These are phyloP conservation scores for Skeletonema menzelii DNA, from an alignment of 108 stramenopile genomes.

Conservation along the genomic window DNA sequence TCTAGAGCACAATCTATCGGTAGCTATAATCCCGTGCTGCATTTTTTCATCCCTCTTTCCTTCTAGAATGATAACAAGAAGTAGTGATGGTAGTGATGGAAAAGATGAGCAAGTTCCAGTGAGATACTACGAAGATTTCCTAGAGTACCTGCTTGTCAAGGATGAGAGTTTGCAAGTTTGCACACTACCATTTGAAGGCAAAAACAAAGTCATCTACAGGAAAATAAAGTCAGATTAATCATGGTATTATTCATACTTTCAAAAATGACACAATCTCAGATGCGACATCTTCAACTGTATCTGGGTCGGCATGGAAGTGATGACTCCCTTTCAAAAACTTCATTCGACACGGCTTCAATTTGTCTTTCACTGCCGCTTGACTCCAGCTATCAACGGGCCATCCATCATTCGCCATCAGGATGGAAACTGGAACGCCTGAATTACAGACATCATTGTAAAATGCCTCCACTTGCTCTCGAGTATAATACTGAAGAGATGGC, in stretches of 20 bases:
- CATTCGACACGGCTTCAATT: constrained; percentile 43
- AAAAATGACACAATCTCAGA: constrained; percentile 44
- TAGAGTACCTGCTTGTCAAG: constrained; percentile 59
- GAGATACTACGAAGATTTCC: constrained; percentile 57
- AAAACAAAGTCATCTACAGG: constrained; percentile 64
- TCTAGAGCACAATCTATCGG: constrained; percentile 41
- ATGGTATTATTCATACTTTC: neutral
- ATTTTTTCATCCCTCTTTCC: constrained; percentile 68
- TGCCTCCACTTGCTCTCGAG: constrained; percentile 65
- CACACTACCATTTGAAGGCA: constrained; percentile 65
- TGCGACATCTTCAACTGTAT: constrained; percentile 53
- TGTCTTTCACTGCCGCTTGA: constrained; percentile 23
- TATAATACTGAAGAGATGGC: constrained; percentile 71
- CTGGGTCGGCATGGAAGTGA: constrained; percentile 88
- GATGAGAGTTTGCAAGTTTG: constrained; percentile 48
- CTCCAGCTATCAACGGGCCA: constrained; percentile 55
- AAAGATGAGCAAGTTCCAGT: constrained; percentile 12
- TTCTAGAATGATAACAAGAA: constrained; percentile 14
- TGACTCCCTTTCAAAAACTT: constrained; percentile 69
- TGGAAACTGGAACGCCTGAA: constrained; percentile 39
- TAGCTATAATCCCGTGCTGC: constrained; percentile 73
- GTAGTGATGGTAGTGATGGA: neutral
- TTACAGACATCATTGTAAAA: constrained; percentile 54
- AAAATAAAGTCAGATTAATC: neutral
- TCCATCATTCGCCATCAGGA: constrained; percentile 74